These are phyloP conservation scores for Monosporascus sp. DNA, from an alignment of 2,329 filamentous ascomycete species.

Conservation along the genomic window DNA sequence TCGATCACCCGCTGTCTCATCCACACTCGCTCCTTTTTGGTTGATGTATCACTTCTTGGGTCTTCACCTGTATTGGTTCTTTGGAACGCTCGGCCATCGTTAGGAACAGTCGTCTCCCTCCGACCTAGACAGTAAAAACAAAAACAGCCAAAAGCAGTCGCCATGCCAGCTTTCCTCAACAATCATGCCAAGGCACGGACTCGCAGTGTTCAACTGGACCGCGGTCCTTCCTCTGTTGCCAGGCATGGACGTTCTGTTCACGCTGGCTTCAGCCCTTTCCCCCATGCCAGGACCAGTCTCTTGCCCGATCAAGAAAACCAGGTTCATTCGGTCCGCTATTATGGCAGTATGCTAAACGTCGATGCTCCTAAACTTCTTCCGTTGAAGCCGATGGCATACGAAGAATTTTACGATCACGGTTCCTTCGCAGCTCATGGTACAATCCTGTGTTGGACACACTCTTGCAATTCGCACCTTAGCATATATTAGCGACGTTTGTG, in stretches of 20 bases:
- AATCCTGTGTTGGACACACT: constrained; percentile 11
- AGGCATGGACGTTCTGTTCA: constrained; percentile 11
- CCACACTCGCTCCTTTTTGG: constrained; percentile 28
- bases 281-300: constrained; percentile 30
- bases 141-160: constrained; percentile 15
- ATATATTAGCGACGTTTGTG: constrained; percentile 11
- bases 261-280: constrained; percentile 17
- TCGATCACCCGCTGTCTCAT: constrained; percentile 16
- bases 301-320: constrained; percentile 30
- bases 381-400: constrained; percentile 39
- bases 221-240: constrained; percentile 1
- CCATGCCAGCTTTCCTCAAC: constrained; percentile 38
- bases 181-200: constrained; percentile 40
- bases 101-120: constrained; percentile 27
- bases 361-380: constrained; percentile 42
- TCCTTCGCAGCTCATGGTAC: constrained; percentile 16
- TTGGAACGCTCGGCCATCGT: constrained; percentile 30
- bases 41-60: constrained; percentile 46
- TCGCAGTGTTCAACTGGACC: constrained; percentile 45
- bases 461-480: constrained; percentile 18
- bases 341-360: constrained; percentile 50
- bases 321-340: constrained; percentile 30
- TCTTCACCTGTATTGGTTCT: constrained; percentile 28
- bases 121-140: constrained; percentile 14
- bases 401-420: constrained; percentile 37